Evolutionary conservation across 345 rosid genomes (phyloP), one percentile per base, ranked within the genome.

Genomic region (Trapa bicornis): DNA sequence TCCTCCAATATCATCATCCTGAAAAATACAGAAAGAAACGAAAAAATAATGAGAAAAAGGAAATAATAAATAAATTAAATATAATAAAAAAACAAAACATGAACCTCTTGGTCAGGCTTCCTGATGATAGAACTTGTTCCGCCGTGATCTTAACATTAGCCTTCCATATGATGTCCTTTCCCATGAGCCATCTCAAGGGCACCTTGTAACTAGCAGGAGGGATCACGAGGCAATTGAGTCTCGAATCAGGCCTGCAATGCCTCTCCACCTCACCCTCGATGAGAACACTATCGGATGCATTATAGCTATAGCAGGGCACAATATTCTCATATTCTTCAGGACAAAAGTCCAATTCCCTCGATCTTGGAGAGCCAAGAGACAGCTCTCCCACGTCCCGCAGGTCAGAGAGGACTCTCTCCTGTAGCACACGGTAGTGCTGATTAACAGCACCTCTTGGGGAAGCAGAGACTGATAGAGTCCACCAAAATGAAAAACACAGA

Each of bases 1-100:
- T 91, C 93, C 43, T 95, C 97, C 84, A 94, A 64, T 85, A 91
- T 89, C 99, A 95, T 91, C 97, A 95, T 95, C 79, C 98, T 93
- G 29, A 77, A 17, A 71, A 53, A 57, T 22, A 15, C 56, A 50
- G 37, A 42, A 66, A 35, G n/a, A 76, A 72, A 70, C 37, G 10
- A 33, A 66, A 13, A 50, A 37, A 22, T 22, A 37, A 71, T n/a
- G 54, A 41, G 41, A 5, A 37, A 37, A 17, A 54, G 5, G 63
- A 57, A 37, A 1, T 12, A 74, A 50, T 17, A 17, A 43, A 1
- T 9, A 64, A 15, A 10, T 29, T 4, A 56, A 17, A 36, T 47
- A 57, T 29, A 67, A 60, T 62, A 37, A 12, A 16, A 12, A 45
- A 60, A 65, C 69, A 47, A 32, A 36, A 42, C 38, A 73, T 68